Evolutionary conservation across 441 rosid species (phyloP), one percentile per base, ranked within the genome.

Genomic region (Pelargonium citronellum): DNA sequence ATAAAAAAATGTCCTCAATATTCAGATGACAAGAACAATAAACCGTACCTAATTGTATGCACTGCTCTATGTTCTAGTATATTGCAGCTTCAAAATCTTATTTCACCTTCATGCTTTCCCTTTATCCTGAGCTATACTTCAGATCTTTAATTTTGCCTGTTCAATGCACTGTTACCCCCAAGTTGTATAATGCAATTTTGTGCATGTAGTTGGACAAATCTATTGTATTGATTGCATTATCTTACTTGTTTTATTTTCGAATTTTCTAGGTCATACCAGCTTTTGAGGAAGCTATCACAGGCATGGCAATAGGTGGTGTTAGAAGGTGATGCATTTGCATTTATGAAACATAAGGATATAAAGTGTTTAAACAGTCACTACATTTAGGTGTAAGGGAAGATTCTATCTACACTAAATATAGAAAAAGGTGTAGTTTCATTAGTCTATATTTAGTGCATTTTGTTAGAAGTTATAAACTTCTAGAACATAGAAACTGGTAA

Each of bases 221-320:
- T 53, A 15, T 53, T 53, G 4, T 53, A 19, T 19, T 1, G 12
- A 19, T 60, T 60, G 34, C 37, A 20, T 24, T 60, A 43, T 22
- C 15, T 53, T 64, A 15, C 63, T 20, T 68, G 12, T 24, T n/a
- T 55, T 71, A 7, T 39, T 69, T 55, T 75, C 53, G 69, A 68
- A 47, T 80, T 44, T 76, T 68, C 79, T 55, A 94, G 99, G 99
- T 91, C 64, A 91, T 94, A 76, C 97, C 94, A 16, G 99, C 99
- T 62, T 90, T 94, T 67, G 97, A 91, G 79, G 97, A 94, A 80
- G 99, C 97, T 61, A 86, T 91, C 75, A 78, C 87, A n/a, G 96
- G 97, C 80, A 91, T 91, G 97, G 85, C 97, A 71, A 69, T 76
- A 22, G 97, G 96, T 71, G 92, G 97, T 43, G 77, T 94, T 78